phyloP scores from a whole-genome alignment of 805 yeast genomes.

The Suhomyces kilbournensis region DNA sequence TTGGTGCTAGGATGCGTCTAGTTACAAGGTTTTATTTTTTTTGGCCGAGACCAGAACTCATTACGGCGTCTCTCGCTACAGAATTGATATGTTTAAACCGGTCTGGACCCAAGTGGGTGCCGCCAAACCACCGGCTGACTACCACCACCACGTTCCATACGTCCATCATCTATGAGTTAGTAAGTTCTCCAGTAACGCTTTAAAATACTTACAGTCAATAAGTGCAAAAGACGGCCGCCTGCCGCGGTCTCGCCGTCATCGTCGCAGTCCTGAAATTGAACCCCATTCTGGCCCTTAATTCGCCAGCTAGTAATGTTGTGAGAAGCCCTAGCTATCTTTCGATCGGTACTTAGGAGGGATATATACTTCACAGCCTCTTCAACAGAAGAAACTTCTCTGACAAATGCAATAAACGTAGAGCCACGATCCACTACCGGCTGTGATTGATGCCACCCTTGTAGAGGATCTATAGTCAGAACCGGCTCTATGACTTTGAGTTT shows the following conservation, averaged over 20 bases:
- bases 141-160: constrained; percentile 82
- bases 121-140: constrained; percentile 92
- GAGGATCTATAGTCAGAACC: constrained; percentile 34
- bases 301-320: constrained; percentile 92
- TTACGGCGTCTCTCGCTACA: constrained; percentile 80
- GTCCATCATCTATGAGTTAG: constrained; percentile 57
- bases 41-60: constrained; percentile 48
- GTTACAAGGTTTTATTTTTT: too few species aligned
- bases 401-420: constrained; percentile 80
- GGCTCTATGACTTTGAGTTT: not conserved
- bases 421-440: constrained; percentile 81
- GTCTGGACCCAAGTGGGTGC: constrained; percentile 87
- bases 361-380: constrained; percentile 61
- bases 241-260: constrained; percentile 98
- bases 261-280: constrained; percentile 77
- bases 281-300: constrained; percentile 54
- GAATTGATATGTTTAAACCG: constrained; percentile 91
- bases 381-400: constrained; percentile 58
- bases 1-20: too few species aligned
- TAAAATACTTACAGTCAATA: constrained; percentile 51
- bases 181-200: constrained; percentile 7
- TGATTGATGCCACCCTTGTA: constrained; percentile 74
- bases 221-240: constrained; percentile 79
- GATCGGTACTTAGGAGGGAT: constrained; percentile 55
- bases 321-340: constrained; percentile 60